phyloP scores from a whole-genome alignment of 2,329 filamentous ascomycete genomes.

The Ophiosphaerella herpotricha region DNA sequence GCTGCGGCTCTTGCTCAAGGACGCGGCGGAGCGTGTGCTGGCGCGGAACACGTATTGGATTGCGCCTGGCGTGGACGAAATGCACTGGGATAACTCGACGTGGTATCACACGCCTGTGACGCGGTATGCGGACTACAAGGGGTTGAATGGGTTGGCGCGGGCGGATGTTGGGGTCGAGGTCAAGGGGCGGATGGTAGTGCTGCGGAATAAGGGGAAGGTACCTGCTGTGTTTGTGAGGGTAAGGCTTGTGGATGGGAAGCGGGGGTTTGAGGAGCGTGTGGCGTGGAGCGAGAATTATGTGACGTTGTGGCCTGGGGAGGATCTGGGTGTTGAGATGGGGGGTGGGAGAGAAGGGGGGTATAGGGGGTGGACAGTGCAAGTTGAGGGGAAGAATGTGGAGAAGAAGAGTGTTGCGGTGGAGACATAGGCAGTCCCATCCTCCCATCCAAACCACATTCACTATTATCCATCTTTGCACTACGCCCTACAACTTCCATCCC shows the following conservation, averaged over 20 bases:
- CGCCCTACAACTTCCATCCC: slow-evolving; percentile 51
- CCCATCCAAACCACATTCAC: not conserved
- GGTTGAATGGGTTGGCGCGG: slow-evolving; percentile 42
- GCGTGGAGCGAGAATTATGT: slow-evolving; percentile 68
- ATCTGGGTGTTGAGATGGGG: slow-evolving; percentile 37
- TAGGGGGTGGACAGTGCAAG: not conserved
- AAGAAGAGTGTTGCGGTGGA: not conserved
- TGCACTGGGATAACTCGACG: slow-evolving; percentile 62
- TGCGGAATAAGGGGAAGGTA: slow-evolving; percentile 58
- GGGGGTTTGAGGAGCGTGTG: slow-evolving; percentile 56
- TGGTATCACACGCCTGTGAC: slow-evolving; percentile 65
- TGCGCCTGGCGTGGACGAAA: slow-evolving; percentile 50
- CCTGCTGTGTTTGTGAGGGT: slow-evolving; percentile 65
- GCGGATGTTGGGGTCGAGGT: slow-evolving; percentile 12
- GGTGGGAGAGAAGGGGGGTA: not conserved
- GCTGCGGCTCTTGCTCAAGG: slow-evolving; percentile 55
- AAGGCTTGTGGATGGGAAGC: slow-evolving; percentile 52
- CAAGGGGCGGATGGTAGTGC: slow-evolving; percentile 39
- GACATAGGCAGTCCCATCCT: not conserved
- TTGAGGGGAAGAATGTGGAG: slow-evolving; percentile 14
- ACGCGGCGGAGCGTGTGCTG: slow-evolving; percentile 41
- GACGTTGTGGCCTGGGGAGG: slow-evolving; percentile 63
- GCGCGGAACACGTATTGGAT: slow-evolving; percentile 68
- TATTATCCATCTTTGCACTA: slow-evolving; percentile 12
- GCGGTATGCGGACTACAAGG: slow-evolving; percentile 55